Percentiles rank a stretch among this genome's conserved stretches.
phyloP scores from a whole-genome alignment of 2,329 filamentous ascomycete genomes.

The Alternaria sp. region DNA sequence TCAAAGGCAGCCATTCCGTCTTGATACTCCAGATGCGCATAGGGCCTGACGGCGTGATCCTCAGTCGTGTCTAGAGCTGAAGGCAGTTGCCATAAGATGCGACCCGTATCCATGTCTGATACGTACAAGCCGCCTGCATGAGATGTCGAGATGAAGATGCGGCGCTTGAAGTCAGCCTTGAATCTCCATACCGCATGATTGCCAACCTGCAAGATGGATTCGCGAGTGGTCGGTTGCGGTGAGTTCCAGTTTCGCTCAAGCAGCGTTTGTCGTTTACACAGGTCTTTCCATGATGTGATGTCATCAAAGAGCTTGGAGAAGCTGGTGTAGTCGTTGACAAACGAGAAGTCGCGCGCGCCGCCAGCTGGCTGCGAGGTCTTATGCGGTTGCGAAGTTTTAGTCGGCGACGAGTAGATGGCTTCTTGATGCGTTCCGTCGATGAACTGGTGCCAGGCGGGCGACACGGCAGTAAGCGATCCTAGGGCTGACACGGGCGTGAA shows the following conservation, averaged over 20 bases:
- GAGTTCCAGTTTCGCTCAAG: slow-evolving; percentile 2
- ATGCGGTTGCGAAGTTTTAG: slow-evolving; percentile 1
- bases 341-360: slow-evolving; percentile 2
- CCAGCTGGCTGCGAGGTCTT: background rate
- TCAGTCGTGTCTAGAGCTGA: slow-evolving; percentile 2
- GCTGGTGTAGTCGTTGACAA: slow-evolving; percentile 2
- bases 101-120: slow-evolving; percentile 6
- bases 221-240: slow-evolving; percentile 2
- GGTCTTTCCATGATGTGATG: slow-evolving; percentile 10
- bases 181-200: slow-evolving; percentile 11
- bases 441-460: slow-evolving; percentile 11
- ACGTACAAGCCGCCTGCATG: slow-evolving; percentile 8
- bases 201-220: slow-evolving; percentile 6
- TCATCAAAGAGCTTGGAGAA: slow-evolving; percentile 8
- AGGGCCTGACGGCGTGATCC: slow-evolving; percentile 1
- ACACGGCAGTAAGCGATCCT: slow-evolving; percentile 2
- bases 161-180: slow-evolving; percentile 11
- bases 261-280: slow-evolving; percentile 5
- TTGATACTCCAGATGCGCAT: slow-evolving; percentile 13
- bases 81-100: slow-evolving; percentile 2
- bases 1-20: slow-evolving; percentile 11
- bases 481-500: slow-evolving; percentile 7
- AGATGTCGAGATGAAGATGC: slow-evolving; percentile 11
- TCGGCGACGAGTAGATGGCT: slow-evolving; percentile 6
- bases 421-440: slow-evolving; percentile 9